Percentiles rank a stretch among this genome's conserved stretches.
These are phyloP conservation scores for Xylaria scruposa DNA, from an alignment of 495 filamentous ascomycete species.

Conservation along the genomic window DNA sequence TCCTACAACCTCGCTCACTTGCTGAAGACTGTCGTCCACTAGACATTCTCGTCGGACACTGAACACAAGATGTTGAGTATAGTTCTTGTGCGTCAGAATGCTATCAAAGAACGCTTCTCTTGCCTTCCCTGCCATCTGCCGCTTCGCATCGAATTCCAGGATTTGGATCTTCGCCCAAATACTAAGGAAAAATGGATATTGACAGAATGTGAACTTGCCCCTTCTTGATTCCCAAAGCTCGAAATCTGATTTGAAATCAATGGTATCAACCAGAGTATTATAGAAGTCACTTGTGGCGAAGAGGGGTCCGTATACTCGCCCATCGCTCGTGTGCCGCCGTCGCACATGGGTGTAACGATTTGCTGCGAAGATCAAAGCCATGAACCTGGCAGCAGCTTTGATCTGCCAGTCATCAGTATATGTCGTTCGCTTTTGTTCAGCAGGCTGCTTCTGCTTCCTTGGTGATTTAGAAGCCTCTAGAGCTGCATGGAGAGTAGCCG, in stretches of 20 bases:
- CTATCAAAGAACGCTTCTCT: constrained; percentile 92
- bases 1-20: constrained; percentile 87
- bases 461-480: constrained; percentile 56
- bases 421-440: constrained; percentile 62
- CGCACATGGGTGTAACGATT: constrained; percentile 65
- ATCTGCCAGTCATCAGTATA: constrained; percentile 95
- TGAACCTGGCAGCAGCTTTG: constrained; percentile 78
- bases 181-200: constrained; percentile 92
- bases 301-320: constrained; percentile 61
- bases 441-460: constrained; percentile 51
- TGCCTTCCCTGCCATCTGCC: constrained; percentile 91
- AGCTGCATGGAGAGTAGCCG: constrained; percentile 76
- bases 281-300: constrained; percentile 87
- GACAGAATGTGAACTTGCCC: constrained; percentile 86
- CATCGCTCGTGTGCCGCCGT: constrained; percentile 35
- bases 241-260: constrained; percentile 86
- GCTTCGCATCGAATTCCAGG: constrained; percentile 85
- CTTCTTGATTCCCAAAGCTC: constrained; percentile 82
- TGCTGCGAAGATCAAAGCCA: constrained; percentile 83
- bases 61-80: constrained; percentile 82
- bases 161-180: constrained; percentile 95
- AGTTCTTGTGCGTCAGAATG: constrained; percentile 73
- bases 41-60: constrained; percentile 85
- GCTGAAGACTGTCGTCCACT: constrained; percentile 86
- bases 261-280: constrained; percentile 83